Evolutionary conservation across 805 yeast genomes (phyloP).

Genomic region (Wickerhamiella hasegawae): DNA sequence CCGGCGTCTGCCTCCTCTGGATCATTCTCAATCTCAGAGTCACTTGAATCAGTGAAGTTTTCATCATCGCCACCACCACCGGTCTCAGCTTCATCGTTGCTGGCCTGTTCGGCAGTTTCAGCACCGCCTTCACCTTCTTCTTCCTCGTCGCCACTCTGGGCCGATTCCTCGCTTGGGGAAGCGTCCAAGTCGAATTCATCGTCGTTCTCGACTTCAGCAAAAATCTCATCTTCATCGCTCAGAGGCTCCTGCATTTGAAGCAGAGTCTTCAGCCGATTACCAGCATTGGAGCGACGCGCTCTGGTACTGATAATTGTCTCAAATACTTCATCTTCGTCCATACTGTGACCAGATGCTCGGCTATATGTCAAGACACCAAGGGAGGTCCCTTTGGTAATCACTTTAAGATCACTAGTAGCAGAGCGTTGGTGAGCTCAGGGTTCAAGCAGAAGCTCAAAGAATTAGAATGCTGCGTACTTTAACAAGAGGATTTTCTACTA

Average conservation of each 20-base stretch:
- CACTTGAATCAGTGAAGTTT: constrained; percentile 31
- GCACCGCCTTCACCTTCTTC: constrained; percentile 1
- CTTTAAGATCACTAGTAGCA: no score
- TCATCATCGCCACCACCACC: constrained; percentile 11
- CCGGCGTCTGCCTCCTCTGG: constrained; percentile 47
- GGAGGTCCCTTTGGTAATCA: no score
- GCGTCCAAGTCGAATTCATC: constrained; percentile 25
- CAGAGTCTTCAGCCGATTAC: constrained; percentile 60
- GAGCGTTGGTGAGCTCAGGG: no score
- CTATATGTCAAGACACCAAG: no score
- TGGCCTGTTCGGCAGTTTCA: background rate
- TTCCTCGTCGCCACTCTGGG: constrained; percentile 1
- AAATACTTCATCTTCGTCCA: constrained; percentile 1
- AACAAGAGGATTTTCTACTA: no score
- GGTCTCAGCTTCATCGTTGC: constrained; percentile 7
- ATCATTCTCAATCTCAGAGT: constrained; percentile 28
- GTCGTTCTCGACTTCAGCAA: constrained; percentile 27
- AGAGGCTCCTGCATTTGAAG: constrained; percentile 54
- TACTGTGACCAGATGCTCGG: background rate
- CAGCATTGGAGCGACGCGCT: constrained; percentile 74
- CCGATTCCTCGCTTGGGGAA: constrained; percentile 7
- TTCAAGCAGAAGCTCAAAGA: no score
- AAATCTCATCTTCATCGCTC: constrained; percentile 36
- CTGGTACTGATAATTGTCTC: constrained; percentile 27
- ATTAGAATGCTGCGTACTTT: no score